A percentile compares a stretch with the other conserved stretches of the same genome.
These are phyloP conservation scores for Tuber aestivum DNA, from an alignment of 495 filamentous ascomycete genomes.

Conservation along the genomic window DNA sequence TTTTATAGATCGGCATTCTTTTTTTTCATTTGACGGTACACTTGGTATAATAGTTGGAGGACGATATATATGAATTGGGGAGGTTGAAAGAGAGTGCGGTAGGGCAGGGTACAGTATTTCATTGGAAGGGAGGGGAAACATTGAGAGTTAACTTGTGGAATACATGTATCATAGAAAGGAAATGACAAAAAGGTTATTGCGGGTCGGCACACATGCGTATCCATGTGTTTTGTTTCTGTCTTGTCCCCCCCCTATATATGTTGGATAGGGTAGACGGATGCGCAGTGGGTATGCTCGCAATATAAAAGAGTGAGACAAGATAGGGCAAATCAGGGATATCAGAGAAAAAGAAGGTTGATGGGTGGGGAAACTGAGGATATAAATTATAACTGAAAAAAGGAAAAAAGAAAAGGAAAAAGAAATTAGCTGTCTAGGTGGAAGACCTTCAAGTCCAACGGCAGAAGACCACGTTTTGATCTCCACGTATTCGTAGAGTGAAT, in stretches of 20 bases:
- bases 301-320: background rate
- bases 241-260: background rate
- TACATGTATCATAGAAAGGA: background rate
- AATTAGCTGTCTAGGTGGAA: background rate
- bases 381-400: background rate
- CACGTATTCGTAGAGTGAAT: constrained; percentile 47
- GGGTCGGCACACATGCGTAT: background rate
- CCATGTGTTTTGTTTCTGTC: background rate
- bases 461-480: constrained; percentile 43
- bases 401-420: background rate
- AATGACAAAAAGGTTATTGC: background rate
- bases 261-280: background rate
- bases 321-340: background rate
- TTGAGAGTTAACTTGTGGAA: background rate
- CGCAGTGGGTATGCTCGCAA: background rate
- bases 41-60: background rate
- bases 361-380: background rate
- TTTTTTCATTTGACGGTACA: background rate
- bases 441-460: background rate
- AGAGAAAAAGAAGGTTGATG: background rate
- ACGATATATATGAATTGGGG: background rate
- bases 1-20: background rate
- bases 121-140: background rate
- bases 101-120: background rate
- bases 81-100: background rate